Evolutionary conservation across 257 asterid species (phyloP), one percentile per base, ranked within the genome.

Genomic region (Ilex asprella): DNA sequence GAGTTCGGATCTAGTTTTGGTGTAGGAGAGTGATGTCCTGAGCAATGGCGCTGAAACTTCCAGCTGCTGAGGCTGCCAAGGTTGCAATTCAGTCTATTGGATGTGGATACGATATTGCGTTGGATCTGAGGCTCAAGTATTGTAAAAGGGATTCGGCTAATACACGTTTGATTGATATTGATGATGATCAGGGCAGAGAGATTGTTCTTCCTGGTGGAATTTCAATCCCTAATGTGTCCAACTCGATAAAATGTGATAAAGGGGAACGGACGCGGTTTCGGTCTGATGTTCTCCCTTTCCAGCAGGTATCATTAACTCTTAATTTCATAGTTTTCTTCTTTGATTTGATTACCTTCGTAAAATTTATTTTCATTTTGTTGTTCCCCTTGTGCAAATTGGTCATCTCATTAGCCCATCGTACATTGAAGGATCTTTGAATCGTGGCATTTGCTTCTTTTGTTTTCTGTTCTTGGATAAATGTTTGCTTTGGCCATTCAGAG

Each of bases 221-320:
- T 39, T 67, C 79, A 14, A 79, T 92, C 39, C 82, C 83, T 41
- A 76, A 79, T 44, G 96, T 92, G 65, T 79, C 99, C 5, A 92
- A 82, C 50, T 82, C 81, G n/a, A 89, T 92, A 60, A 92, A 92
- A 72, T 86, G 99, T 49, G 99, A 92, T 75, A 92, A 92, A 77
- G 99, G 99, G 67, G 99, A 92, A 75, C 82, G 88, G 47, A 92
- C 90, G 0, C 71, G 99, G 70, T 92, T 89, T 74, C 88, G 94
- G 11, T 86, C 97, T 16, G 99, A 92, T 67, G 85, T 86, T 66
- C 84, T 92, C 75, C 72, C 96, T 39, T 92, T 89, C 80, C 97
- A 92, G 81, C 96, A 85, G 89, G 99, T 92, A 81, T n/a, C 16
- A 12, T 50, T 14, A 21, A 21, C 27, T 21, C 27, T 21, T 21